These are phyloP conservation scores for Daldinia sp. DNA, from an alignment of 2,329 filamentous ascomycete genomes.

Conservation along the genomic window DNA sequence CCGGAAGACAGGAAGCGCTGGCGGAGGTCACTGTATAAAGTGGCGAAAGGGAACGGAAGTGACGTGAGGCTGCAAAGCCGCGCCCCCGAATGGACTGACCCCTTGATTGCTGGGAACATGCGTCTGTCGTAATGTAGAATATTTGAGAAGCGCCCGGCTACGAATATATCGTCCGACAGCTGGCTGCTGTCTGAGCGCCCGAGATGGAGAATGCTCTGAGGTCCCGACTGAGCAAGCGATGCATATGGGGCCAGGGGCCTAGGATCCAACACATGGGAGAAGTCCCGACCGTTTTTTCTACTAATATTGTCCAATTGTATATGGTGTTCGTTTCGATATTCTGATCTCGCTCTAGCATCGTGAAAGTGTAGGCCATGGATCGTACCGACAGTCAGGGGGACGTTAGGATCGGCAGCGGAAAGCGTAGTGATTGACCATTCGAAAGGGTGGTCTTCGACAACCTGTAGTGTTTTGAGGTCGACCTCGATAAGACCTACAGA, in stretches of 20 bases:
- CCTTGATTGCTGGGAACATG: slow-evolving; percentile 81
- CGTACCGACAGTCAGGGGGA: slow-evolving; percentile 87
- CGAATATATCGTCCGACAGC: slow-evolving; percentile 83
- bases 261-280: slow-evolving; percentile 62
- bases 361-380: slow-evolving; percentile 84
- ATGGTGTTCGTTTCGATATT: slow-evolving; percentile 49
- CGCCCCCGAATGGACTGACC: slow-evolving; percentile 86
- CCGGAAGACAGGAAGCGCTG: slow-evolving; percentile 66
- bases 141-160: slow-evolving; percentile 88
- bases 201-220: slow-evolving; percentile 84
- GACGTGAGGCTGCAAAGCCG: slow-evolving; percentile 79
- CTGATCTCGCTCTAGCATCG: slow-evolving; percentile 71
- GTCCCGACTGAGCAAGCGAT: slow-evolving; percentile 81
- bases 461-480: slow-evolving; percentile 78
- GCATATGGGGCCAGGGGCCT: slow-evolving; percentile 71
- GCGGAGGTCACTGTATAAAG: slow-evolving; percentile 70
- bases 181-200: slow-evolving; percentile 65
- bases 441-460: slow-evolving; percentile 77
- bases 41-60: slow-evolving; percentile 75
- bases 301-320: slow-evolving; percentile 56
- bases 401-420: slow-evolving; percentile 73
- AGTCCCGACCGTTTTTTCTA: slow-evolving; percentile 45
- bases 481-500: slow-evolving; percentile 77
- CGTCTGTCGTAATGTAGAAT: slow-evolving; percentile 91
- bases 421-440: slow-evolving; percentile 87